phyloP scores from a whole-genome alignment of 2,329 filamentous ascomycete species.

The Cladosporium austrohemisphaericum region DNA sequence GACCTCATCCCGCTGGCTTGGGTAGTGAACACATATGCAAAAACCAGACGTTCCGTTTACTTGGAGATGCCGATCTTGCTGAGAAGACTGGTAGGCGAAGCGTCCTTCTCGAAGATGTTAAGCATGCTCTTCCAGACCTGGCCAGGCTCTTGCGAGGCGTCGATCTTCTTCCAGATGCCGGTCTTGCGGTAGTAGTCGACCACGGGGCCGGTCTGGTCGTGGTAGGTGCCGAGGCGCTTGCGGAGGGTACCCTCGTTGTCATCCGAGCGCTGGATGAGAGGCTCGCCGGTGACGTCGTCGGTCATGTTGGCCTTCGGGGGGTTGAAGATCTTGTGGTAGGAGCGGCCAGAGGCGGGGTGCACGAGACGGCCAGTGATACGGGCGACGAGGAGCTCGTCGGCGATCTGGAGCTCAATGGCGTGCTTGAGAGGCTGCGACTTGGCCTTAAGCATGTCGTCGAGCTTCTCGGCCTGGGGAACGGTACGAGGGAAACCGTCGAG shows the following conservation, averaged over 20 bases:
- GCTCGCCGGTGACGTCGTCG: slow-evolving; percentile 95
- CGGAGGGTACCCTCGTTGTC: slow-evolving; percentile 94
- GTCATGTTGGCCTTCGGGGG: slow-evolving; percentile 91
- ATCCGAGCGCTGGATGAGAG: slow-evolving; percentile 90
- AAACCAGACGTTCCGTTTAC: slow-evolving; percentile 29
- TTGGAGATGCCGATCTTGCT: slow-evolving; percentile 54
- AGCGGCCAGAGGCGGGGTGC: slow-evolving; percentile 92
- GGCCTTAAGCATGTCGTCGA: slow-evolving; percentile 82
- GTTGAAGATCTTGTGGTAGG: slow-evolving; percentile 99
- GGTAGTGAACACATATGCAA: not conserved
- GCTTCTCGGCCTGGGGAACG: slow-evolving; percentile 87
- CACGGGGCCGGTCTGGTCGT: slow-evolving; percentile 87
- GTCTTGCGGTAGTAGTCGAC: slow-evolving; percentile 96
- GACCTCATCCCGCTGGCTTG: not conserved
- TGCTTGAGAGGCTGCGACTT: slow-evolving; percentile 85
- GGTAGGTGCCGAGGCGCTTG: slow-evolving; percentile 92
- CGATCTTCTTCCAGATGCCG: slow-evolving; percentile 92
- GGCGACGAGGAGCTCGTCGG: slow-evolving; percentile 86
- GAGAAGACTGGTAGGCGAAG: slow-evolving; percentile 43
- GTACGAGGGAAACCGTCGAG: slow-evolving; percentile 98
- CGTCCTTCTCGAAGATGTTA: slow-evolving; percentile 64
- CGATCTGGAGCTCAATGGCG: slow-evolving; percentile 93
- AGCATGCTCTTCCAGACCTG: slow-evolving; percentile 94
- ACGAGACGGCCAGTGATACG: slow-evolving; percentile 95
- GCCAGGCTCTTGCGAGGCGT: slow-evolving; percentile 92